A percentile compares a stretch with the other conserved stretches of the same genome.
Conservation (phyloP, 768 basidiomycete species). For the Xerocomellus intermedius region DNA sequence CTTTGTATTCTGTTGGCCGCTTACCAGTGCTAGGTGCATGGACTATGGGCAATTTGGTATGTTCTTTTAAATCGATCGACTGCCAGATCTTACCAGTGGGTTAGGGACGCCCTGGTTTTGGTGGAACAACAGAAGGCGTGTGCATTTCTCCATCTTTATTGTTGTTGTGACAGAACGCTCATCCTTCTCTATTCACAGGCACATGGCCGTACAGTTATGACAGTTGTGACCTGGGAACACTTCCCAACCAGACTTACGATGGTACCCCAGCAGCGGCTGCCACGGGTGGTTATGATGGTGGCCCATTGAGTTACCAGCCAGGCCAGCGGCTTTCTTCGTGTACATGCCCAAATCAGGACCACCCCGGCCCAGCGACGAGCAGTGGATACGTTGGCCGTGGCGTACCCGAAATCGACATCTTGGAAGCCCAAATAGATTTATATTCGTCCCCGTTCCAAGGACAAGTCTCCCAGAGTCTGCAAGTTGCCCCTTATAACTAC, state of each 20-base stretch:
- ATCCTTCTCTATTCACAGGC: conserved; percentile 26
- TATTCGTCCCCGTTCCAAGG: conserved; percentile 46
- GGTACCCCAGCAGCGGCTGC: conserved; percentile 57
- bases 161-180: background rate
- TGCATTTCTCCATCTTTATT: background rate
- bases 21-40: conserved; percentile 47
- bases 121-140: conserved; percentile 80
- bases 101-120: conserved; percentile 83
- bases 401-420: conserved; percentile 90
- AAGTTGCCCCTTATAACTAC: conserved; percentile 77
- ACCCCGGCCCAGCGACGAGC: conserved; percentile 69
- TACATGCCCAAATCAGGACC: conserved; percentile 81
- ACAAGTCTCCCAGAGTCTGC: conserved; percentile 78
- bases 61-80: background rate
- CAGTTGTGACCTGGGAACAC: conserved; percentile 82
- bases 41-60: conserved; percentile 71
- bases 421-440: conserved; percentile 77
- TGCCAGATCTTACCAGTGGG: conserved; percentile 25
- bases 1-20: background rate
- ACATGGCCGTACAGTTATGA: conserved; percentile 84
- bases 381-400: conserved; percentile 58
- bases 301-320: conserved; percentile 69
- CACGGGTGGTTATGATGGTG: conserved; percentile 51
- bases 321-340: conserved; percentile 88
- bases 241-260: conserved; percentile 73